Evolutionary conservation across 441 rosid species (phyloP).

Genomic region (Daphne laureola): DNA sequence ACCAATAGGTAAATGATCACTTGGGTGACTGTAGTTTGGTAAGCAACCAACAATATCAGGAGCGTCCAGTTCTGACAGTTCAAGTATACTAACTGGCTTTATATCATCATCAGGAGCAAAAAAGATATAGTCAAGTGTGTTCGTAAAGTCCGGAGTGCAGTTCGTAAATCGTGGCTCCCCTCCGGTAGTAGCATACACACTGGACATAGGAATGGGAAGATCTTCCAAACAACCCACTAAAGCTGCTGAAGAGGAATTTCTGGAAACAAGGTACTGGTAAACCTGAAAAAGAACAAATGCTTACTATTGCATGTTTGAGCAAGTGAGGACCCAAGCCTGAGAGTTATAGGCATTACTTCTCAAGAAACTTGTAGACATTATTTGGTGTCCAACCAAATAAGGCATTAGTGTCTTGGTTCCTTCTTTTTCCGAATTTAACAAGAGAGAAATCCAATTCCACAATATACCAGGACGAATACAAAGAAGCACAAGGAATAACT

Average conservation of each 20-base stretch:
- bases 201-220: constrained; percentile 52
- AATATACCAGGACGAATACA: no score
- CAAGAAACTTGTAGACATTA: no score
- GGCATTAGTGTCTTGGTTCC: no score
- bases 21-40: constrained; percentile 80
- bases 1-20: constrained; percentile 93
- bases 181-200: constrained; percentile 55
- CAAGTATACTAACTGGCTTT: constrained; percentile 56
- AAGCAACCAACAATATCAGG: constrained; percentile 58
- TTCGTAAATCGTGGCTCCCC: constrained; percentile 90
- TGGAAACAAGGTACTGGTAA: constrained; percentile 60
- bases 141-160: constrained; percentile 75
- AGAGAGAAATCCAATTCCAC: no score
- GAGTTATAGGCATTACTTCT: no score
- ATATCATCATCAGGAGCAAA: constrained; percentile 49
- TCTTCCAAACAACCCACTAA: constrained; percentile 35
- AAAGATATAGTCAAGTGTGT: constrained; percentile 80
- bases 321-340: no score
- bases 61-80: constrained; percentile 50
- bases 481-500: no score
- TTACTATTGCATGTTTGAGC: no score
- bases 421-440: no score
- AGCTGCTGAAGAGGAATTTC: constrained; percentile 27
- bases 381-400: no score
- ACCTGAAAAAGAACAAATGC: constrained; percentile 41